Conservation (phyloP, 768 basidiomycete species). For the Dentipellis fragilis region DNA sequence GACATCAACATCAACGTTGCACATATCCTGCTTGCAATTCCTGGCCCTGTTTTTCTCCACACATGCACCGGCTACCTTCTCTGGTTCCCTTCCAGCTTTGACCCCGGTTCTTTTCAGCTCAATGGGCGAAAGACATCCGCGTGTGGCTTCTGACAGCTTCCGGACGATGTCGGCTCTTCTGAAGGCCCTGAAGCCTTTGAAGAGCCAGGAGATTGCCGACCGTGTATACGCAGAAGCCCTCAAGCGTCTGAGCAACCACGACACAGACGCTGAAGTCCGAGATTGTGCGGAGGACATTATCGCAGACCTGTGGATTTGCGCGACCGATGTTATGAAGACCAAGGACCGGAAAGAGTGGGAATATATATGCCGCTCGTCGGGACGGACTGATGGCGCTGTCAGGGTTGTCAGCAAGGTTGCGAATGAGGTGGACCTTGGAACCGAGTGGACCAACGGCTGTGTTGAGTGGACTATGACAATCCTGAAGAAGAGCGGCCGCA, state of each 20-base stretch:
- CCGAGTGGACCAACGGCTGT: slow-evolving; percentile 75
- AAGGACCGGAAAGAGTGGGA: slow-evolving; percentile 77
- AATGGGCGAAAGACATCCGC: slow-evolving; percentile 76
- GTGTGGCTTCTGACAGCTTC: slow-evolving; percentile 83
- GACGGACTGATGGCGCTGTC: slow-evolving; percentile 67
- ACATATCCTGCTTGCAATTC: slow-evolving; percentile 80
- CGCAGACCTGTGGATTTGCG: slow-evolving; percentile 82
- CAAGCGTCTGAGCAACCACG: slow-evolving; percentile 57
- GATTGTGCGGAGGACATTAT: slow-evolving; percentile 72
- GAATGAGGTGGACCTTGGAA: slow-evolving; percentile 54
- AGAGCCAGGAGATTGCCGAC: slow-evolving; percentile 56
- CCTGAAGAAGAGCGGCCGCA: slow-evolving; percentile 68
- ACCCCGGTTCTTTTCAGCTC: slow-evolving; percentile 69
- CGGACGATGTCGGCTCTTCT: slow-evolving; percentile 78
- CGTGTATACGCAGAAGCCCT: slow-evolving; percentile 68
- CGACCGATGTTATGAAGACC: slow-evolving; percentile 56
- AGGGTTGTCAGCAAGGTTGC: slow-evolving; percentile 81
- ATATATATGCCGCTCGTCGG: slow-evolving; percentile 57
- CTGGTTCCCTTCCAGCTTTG: slow-evolving; percentile 49
- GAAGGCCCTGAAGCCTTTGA: slow-evolving; percentile 62
- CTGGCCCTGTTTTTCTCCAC: slow-evolving; percentile 74
- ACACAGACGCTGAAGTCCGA: slow-evolving; percentile 89
- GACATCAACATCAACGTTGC: slow-evolving; percentile 72
- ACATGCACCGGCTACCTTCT: slow-evolving; percentile 52
- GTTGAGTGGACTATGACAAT: slow-evolving; percentile 69